Base-by-base conservation (phyloP, 2,329 filamentous ascomycete genomes). In the Arthrobotrys musiformis region DNA sequence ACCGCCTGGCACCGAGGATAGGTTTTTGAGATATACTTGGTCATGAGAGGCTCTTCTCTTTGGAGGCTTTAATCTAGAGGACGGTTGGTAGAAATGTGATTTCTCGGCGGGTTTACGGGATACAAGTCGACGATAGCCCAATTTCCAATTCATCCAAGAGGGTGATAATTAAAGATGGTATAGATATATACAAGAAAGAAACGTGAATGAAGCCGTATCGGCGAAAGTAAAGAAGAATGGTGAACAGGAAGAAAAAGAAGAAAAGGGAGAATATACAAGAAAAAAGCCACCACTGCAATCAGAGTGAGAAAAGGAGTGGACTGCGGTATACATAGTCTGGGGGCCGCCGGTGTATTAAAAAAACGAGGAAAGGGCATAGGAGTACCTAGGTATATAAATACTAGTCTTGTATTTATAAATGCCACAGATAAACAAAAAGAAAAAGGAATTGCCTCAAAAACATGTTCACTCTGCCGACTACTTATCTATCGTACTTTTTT, bases 241-340 rank as follows among this genome's bases (percentile, higher is more conserved):
- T 22, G 22, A 11, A 66, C 11, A 19, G 40, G 40, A 37, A 8
- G 28, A 66, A 35, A 37, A 54, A 77, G 52, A 8, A 67, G 24
- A 40, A 24, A 44, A 24, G 44, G 24, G 13, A 15, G 6, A 40
- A 48, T 48, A 48, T 69, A 70, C 66, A 70, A 62, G 66, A 61
- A 70, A 19, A 61, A 70, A 19, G 0, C 6, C 8, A 17, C 40
- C 15, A n/a, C 40, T 52, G 44, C n/a, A 19, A 35, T 15, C 17
- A 26, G 4, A 15, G 6, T 13, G 15, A n/a, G n/a, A 8, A 26
- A 66, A 54, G 22, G 35, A 52, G 26, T 22, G 48, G 7, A 50
- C 28, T 24, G 64, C 48, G 58, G 52, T n/a, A n/a, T n/a, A n/a
- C n/a, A n/a, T n/a, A 69, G 54, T 26, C 9, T 37, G 37, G n/a